phyloP scores from a whole-genome alignment of 495 filamentous ascomycete species.

The Talaromyces stipitatus region DNA sequence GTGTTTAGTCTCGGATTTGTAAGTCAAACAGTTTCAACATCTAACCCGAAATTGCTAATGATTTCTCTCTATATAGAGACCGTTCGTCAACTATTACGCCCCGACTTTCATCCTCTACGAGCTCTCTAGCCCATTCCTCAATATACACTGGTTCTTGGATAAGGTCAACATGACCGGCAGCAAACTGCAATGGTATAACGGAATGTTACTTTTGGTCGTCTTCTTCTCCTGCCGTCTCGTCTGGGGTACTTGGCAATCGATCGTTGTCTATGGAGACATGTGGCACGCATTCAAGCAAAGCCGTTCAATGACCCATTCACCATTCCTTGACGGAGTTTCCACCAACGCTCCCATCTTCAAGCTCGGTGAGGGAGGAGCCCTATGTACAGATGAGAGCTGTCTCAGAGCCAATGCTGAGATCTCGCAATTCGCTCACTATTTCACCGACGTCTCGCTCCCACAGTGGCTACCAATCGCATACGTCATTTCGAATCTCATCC shows the following conservation, averaged over 20 bases:
- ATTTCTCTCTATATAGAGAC: conserved; percentile 48
- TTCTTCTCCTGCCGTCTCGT: conserved; percentile 88
- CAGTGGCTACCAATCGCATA: conserved; percentile 76
- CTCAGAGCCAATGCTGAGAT: conserved; percentile 36
- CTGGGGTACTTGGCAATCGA: conserved; percentile 83
- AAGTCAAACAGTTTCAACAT: conserved; percentile 30
- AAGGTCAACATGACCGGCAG: conserved; percentile 93
- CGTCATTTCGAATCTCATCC: conserved; percentile 63
- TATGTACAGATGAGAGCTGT: conserved; percentile 29
- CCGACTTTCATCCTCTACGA: conserved; percentile 94
- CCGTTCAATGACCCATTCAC: conserved; percentile 20
- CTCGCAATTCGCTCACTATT: conserved; percentile 40
- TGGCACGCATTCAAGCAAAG: conserved; percentile 54
- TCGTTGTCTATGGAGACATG: conserved; percentile 71
- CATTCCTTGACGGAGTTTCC: conserved; percentile 18
- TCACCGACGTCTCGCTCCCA: conserved; percentile 48
- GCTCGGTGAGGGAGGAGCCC: conserved; percentile 17
- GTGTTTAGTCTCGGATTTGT: conserved; percentile 94
- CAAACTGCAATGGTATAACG: conserved; percentile 71
- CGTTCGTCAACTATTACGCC: conserved; percentile 90
- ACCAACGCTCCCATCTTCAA: conserved; percentile 32
- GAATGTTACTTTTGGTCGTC: conserved; percentile 43
- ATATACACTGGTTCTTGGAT: conserved; percentile 99
- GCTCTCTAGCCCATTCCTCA: conserved; percentile 86
- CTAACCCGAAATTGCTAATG: conserved; percentile 1